phyloP scores from a whole-genome alignment of 2,329 filamentous ascomycete species.

The Thelonectria blattea region DNA sequence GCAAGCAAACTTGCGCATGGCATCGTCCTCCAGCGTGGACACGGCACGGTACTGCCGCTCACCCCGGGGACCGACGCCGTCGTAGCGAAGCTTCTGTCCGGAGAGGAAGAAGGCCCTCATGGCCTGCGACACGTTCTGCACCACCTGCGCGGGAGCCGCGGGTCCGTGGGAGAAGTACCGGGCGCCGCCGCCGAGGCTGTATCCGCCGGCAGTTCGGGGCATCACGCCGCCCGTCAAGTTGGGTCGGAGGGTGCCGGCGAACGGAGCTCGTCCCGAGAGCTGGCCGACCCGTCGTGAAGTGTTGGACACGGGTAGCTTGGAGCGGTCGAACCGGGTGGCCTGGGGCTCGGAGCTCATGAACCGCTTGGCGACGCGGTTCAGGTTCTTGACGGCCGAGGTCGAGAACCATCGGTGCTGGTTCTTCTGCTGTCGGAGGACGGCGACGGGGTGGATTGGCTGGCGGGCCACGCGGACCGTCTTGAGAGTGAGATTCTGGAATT shows the following conservation, averaged over 20 bases:
- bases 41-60: conserved; percentile 81
- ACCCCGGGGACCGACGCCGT: conserved; percentile 75
- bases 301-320: conserved; percentile 55
- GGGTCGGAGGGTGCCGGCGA: conserved; percentile 85
- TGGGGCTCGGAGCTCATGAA: conserved; percentile 54
- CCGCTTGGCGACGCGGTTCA: conserved; percentile 55
- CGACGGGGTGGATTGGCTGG: conserved; percentile 61
- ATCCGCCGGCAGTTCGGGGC: conserved; percentile 87
- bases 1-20: conserved; percentile 69
- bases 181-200: conserved; percentile 73
- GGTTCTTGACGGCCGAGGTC: conserved; percentile 48
- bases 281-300: conserved; percentile 61
- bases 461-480: conserved; percentile 48
- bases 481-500: conserved; percentile 54
- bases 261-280: conserved; percentile 79
- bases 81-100: conserved; percentile 85
- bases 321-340: conserved; percentile 52
- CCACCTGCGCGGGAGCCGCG: conserved; percentile 83
- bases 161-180: conserved; percentile 92
- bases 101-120: conserved; percentile 92
- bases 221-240: conserved; percentile 90
- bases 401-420: conserved; percentile 55
- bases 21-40: conserved; percentile 75
- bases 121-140: conserved; percentile 93
- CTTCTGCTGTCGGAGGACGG: conserved; percentile 57